Base-by-base conservation (phyloP, 2,329 filamentous ascomycete species). In the Penicillium sumatraense region DNA sequence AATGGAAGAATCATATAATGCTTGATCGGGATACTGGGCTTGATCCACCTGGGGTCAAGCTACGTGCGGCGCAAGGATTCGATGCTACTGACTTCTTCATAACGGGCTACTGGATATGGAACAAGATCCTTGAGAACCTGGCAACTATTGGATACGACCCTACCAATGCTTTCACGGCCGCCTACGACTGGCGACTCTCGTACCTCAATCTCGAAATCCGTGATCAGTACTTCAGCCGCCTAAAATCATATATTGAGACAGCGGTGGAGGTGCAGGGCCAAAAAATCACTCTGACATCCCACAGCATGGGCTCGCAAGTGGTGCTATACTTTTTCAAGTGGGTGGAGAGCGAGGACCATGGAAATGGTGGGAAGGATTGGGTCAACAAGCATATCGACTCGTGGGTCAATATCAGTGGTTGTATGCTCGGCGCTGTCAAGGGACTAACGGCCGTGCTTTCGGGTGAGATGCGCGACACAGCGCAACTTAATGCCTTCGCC, bases 391-490 rank as follows among this genome's bases (percentile, higher is more conserved):
- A 97, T 69, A 81, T 99, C 49, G 95, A 96, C 62, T 89, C 91
- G 2, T 99, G 96, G 93, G 96, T 99, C 79, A 99, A 99, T 72
- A 92, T 99, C 67, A 95, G 90, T 63, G 95, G 95, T 5, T 99
- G 93, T 75, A 97, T 99, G 93, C 86, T 99, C 5, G 95, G 95
- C 13, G 92, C 95, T 2, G 81, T 92, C 54, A 99, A 99, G 77
- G 93, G 90, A 55, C 78, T 98, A 31, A 90, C 95, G 0, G 93
- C 95, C 0, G 85, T 98, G 0, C 80, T 99, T 1, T 97, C 93
- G 0, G 95, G 95, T 26, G 95, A 99, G 75, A 99, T 99, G 95
- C 91, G 93, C 63, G 95, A 99, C 69, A 99, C 95, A 0, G 95
- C 93, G 1, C 95, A 98, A 73, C 84, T 99, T 20, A 98, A 98